Percentiles rank a stretch among this genome's conserved stretches.
phyloP scores from a whole-genome alignment of 2,329 filamentous ascomycete species.

The Sporothrix brunneoviolacea region DNA sequence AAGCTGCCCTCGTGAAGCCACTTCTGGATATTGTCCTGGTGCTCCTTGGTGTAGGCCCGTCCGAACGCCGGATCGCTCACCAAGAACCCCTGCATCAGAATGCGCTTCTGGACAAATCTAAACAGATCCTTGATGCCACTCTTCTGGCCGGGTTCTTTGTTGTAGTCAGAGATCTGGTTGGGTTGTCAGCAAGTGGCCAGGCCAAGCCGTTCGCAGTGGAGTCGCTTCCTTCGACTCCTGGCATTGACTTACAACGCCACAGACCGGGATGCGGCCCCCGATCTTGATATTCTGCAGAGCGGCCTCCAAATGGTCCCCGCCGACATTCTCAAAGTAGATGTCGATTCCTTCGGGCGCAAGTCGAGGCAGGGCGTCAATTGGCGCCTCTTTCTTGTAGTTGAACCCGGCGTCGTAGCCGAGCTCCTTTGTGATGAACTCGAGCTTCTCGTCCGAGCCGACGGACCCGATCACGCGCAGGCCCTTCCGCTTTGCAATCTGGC shows the following conservation, averaged over 20 bases:
- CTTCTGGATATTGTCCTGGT: slow-evolving; percentile 67
- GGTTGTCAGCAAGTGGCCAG: background rate
- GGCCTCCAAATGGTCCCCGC: slow-evolving; percentile 45
- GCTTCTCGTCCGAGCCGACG: slow-evolving; percentile 73
- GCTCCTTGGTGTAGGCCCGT: slow-evolving; percentile 58
- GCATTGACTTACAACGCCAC: slow-evolving; percentile 48
- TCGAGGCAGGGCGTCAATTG: slow-evolving; percentile 58
- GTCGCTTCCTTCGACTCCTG: background rate
- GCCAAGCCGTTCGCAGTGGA: too few relatives aligned
- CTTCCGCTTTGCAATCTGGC: slow-evolving; percentile 76
- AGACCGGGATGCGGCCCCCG: slow-evolving; percentile 59
- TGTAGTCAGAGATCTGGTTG: slow-evolving; percentile 66
- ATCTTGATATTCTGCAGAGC: slow-evolving; percentile 43
- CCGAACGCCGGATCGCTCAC: slow-evolving; percentile 60
- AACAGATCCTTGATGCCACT: slow-evolving; percentile 63
- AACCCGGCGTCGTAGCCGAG: slow-evolving; percentile 57
- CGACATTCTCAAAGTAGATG: slow-evolving; percentile 53
- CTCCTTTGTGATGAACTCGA: slow-evolving; percentile 54
- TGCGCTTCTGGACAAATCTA: slow-evolving; percentile 57
- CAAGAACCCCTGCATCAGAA: slow-evolving; percentile 72
- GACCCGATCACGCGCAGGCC: slow-evolving; percentile 74
- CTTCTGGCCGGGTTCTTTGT: slow-evolving; percentile 43
- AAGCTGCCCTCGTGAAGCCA: slow-evolving; percentile 72
- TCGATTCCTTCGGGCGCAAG: slow-evolving; percentile 73
- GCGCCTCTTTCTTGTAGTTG: slow-evolving; percentile 82